Base-by-base conservation (phyloP, 495 filamentous ascomycete species). In the Podospora pseudocomata region DNA sequence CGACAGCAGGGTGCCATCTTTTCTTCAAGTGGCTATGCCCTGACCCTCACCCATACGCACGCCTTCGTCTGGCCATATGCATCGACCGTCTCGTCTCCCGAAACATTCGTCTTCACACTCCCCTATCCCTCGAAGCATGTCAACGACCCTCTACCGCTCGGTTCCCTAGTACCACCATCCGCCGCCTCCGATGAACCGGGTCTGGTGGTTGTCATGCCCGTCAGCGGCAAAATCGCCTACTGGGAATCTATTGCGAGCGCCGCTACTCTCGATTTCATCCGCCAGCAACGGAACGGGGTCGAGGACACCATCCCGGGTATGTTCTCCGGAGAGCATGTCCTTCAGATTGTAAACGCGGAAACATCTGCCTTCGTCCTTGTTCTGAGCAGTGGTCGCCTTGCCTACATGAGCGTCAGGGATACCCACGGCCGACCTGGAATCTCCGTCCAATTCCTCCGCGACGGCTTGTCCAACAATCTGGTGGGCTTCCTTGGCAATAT, bases 201-300 rank as follows among this genome's bases (percentile, higher is more conserved):
- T 2, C 81, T 98, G 15, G 86, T 99, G 20, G 82, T 97, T 15
- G 82, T 99, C 13, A 89, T 92, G 79, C 92, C 93, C 1, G 85
- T 85, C 19, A 92, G 84, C 44, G 95, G 95, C 32, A 94, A 88
- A 75, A 86, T 98, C 60, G 87, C 90, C 49, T 99, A 94, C 78
- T 99, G 94, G 94, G 96, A 98, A 75, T 93, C 91, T 28, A 89
- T 98, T 60, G 90, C 93, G 20, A 91, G 87, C 77, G 92, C 92
- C 28, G 87, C 91, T 28, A 90, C 89, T 5, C 77, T 92, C 15
- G 90, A 90, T 67, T 85, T 93, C 30, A 87, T 91, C 59, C 86
- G 89, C 60, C 90, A 95, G 70, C 91, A 89, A 74, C 88, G 88
- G 70, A 87, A 85, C 69, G 90, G 93, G 19, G 85, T 97, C 2